Conservation (phyloP, 805 yeast genomes). For the Yamadazyma paraphyllophila region DNA sequence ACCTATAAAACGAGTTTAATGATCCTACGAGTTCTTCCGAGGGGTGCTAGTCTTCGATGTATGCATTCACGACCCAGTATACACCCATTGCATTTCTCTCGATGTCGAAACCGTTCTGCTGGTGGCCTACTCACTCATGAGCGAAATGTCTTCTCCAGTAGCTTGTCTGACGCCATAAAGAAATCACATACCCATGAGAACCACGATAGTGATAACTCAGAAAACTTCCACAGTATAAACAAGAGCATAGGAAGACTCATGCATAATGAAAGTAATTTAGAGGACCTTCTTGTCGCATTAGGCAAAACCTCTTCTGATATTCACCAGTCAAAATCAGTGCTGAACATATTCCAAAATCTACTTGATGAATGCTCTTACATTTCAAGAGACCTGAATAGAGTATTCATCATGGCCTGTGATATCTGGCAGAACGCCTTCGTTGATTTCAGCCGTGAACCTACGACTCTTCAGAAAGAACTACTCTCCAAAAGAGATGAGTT, state of each 20-base stretch:
- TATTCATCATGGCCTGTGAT: constrained; percentile 12
- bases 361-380: not conserved
- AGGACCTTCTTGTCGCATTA: too few species aligned
- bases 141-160: not conserved
- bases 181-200: not conserved
- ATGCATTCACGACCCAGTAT: not conserved
- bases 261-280: too few species aligned
- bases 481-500: constrained; percentile 20
- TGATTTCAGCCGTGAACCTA: constrained; percentile 3
- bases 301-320: too few species aligned
- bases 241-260: not conserved
- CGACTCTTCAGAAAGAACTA: constrained; percentile 19
- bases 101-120: not conserved
- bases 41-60: not conserved
- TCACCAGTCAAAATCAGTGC: not conserved
- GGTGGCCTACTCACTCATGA: not conserved
- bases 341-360: not conserved
- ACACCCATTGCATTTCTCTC: not conserved
- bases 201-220: not conserved
- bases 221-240: not conserved
- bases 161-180: not conserved
- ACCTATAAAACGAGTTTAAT: not conserved
- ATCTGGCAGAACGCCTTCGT: constrained; percentile 23
- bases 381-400: not conserved
- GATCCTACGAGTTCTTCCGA: not conserved